A percentile compares a stretch with the other conserved stretches of the same genome.
Evolutionary conservation across 2,329 filamentous ascomycete species (phyloP).

Genomic region (Clarireedia hainanense): DNA sequence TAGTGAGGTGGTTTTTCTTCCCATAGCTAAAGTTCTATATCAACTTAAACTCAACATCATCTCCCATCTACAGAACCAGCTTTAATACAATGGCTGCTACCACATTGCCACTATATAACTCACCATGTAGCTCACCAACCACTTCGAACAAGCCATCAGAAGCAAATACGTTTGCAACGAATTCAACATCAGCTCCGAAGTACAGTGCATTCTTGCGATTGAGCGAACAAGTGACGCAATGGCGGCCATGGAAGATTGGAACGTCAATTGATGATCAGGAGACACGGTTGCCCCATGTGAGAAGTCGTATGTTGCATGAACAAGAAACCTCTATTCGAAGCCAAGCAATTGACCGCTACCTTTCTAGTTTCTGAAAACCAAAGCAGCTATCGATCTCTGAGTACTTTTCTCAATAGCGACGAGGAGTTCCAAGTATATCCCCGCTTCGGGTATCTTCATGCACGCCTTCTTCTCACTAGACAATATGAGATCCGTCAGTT

Average conservation of each 20-base stretch:
- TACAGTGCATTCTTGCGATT: background rate
- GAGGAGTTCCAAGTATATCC: conserved; percentile 36
- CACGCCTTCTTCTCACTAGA: conserved; percentile 28
- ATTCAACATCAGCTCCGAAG: background rate
- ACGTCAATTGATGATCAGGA: background rate
- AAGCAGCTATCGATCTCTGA: conserved; percentile 32
- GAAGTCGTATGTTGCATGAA: background rate
- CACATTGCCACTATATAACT: background rate
- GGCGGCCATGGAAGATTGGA: background rate
- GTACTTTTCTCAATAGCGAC: conserved; percentile 34
- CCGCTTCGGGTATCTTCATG: conserved; percentile 34
- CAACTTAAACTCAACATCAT: background rate
- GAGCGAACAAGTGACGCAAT: background rate
- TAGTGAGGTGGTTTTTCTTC: no score
- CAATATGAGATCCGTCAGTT: conserved; percentile 19
- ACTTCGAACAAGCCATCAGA: background rate
- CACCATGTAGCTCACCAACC: background rate
- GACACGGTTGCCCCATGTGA: background rate
- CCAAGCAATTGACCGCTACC: background rate
- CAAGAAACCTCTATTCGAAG: background rate
- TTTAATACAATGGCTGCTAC: background rate
- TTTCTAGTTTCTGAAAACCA: conserved; percentile 14
- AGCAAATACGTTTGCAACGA: background rate
- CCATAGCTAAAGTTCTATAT: no score
- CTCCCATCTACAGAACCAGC: background rate